phyloP scores from a whole-genome alignment of 306 rosid genomes.

The Vigna unguiculata region DNA sequence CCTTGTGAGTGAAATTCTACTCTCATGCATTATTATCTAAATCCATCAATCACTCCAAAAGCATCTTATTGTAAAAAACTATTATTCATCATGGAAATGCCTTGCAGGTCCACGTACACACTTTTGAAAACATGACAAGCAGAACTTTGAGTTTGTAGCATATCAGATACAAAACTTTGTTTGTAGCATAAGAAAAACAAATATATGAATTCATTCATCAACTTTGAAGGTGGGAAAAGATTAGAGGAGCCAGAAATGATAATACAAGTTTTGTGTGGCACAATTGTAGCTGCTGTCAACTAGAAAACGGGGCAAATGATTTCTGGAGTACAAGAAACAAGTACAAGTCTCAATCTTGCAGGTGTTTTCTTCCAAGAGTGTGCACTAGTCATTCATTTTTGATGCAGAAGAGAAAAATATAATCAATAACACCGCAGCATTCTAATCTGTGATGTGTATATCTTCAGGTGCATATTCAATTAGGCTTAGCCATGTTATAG shows the following conservation, averaged over 20 bases:
- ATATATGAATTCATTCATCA: not conserved
- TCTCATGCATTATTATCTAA: slow-evolving; percentile 15
- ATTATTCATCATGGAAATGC: not conserved
- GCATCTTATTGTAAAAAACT: not conserved
- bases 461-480: slow-evolving; percentile 1
- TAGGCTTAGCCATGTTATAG: not conserved
- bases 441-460: not conserved
- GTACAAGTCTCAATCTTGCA: slow-evolving; percentile 13
- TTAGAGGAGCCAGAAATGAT: not conserved
- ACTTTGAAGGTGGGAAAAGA: not conserved
- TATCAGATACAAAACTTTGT: not conserved
- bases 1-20: not conserved
- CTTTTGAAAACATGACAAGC: not conserved
- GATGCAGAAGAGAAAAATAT: slow-evolving; percentile 9
- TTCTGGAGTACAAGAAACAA: slow-evolving; percentile 16
- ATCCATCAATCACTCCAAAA: not conserved
- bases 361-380: slow-evolving; percentile 13
- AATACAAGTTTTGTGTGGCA: not conserved
- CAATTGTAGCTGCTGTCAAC: not conserved
- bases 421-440: not conserved
- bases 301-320: not conserved
- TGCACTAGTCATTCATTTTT: slow-evolving; percentile 26
- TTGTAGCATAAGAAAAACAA: not conserved
- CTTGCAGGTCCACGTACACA: not conserved
- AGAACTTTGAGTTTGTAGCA: not conserved